Base-by-base conservation (phyloP, 169 alveolate genomes). In the Plasmodium gonderi region DNA sequence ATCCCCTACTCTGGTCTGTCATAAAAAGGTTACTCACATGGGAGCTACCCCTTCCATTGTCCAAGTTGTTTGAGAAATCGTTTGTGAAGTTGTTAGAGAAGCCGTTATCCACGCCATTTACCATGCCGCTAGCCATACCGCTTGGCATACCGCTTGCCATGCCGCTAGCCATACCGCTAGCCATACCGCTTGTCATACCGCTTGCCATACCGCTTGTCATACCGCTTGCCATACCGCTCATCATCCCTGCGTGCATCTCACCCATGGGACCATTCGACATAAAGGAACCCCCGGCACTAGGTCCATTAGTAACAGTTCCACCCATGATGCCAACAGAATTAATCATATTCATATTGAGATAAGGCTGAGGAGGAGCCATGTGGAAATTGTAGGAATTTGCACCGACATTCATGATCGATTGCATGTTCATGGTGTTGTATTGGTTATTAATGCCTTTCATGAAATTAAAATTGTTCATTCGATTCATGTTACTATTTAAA, bases 311-410 rank as follows among this genome's bases (percentile, higher is more conserved):
- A 5, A 69, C 49, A 38, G 26, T 38, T 6, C 44, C 8, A 9
- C 54, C 54, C 54, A 38, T 69, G 29, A 26, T 26, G 29, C 49
- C 51, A 1, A 69, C 26, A 11, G 92, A 69, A 29, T 72, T 82
- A 69, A 47, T n/a, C 92, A 82, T 29, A 38, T 67, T 38, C 69
- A 80, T 51, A 26, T 64, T 65, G n/a, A 12, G 65, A 75, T 87
- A 75, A 11, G 81, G 38, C 5, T 69, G 44, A 11, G 49, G 9
- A 1, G 49, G 51, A 38, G 80, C 4, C 23, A 40, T 68, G 47
- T 64, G 67, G 44, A 80, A 60, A 29, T n/a, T 65, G 54, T 82
- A 47, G 0, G 89, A 26, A 76, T 85, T 85, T 17, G 60, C 60
- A 68, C 49, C 44, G 4, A 23, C 29, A 69, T 38, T 38, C 79